Evolutionary conservation across 345 rosid species (phyloP), one percentile per base, ranked within the genome.

Genomic region (Punica granatum): DNA sequence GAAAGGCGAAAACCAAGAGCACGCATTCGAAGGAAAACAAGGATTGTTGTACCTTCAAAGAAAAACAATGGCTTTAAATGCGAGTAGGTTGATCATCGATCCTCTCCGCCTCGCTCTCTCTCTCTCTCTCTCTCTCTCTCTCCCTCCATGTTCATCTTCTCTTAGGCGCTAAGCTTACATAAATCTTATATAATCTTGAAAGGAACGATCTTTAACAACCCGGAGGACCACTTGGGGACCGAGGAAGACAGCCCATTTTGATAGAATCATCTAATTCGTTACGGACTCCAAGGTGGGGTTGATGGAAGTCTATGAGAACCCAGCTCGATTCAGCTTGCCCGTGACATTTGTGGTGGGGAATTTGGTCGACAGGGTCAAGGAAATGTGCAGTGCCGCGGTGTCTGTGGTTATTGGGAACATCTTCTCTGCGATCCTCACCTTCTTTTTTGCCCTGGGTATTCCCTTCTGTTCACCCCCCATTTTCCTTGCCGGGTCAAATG

Each of bases 371-470:
- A 84, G 84, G 82, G 82, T 88, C 53, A 85, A 77, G 69, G 83
- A 83, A 60, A 81, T 81, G 67, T 88, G 77, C 78, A 79, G 76
- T 69, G 88, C 85, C 70, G 92, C 90, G 4, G 79, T 91, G 63
- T 85, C 96, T 60, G 90, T 92, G 42, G 76, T 89, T 60, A 69
- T 91, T 28, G 96, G 99, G 25, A 91, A 89, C 80, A 75, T 94
- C 49, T 78, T 91, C 85, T 91, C 96, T 7, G 98, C 98, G 64
- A 84, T 94, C 84, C 82, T 94, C 78, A 94, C 98, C 70, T 94
- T 89, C 85, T 88, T 89, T 85, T 94, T 94, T 74, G 98, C 99
- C 1, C 74, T 89, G 76, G 99, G 99, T 94, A 78, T 9, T 90
- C 74, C 56, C 71, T 7, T 19, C 15, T 34, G 5, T 5, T 62